Evolutionary conservation across 148 eudicot species (phyloP), one percentile per base, ranked within the genome.

Genomic region (Pouteria glomerata): DNA sequence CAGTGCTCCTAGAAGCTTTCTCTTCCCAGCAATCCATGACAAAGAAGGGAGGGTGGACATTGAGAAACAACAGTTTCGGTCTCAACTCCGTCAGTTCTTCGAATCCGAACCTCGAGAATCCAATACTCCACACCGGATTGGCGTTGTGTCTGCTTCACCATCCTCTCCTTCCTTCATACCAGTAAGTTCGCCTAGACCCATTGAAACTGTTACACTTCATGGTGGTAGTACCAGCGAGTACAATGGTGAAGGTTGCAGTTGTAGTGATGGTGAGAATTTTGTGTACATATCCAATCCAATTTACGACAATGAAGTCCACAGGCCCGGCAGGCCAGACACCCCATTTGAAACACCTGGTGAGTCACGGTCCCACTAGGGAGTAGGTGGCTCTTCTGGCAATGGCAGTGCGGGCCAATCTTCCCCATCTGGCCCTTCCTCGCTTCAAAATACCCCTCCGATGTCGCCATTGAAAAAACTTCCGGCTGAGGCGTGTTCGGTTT

Each of bases 281-380:
- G 81, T 92, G 45, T 90, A 85, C 85, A 90, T 92, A 15, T 92
- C 87, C 2, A 92, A 92, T 60, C 98, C 98, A 24, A 85, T 92
- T 3, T 92, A 92, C 37, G 92, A 84, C 52, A 74, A 81, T 2
- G 83, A 74, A 2, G 70, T 8, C 37, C 59, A 56, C 37, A 39
- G 64, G 42, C 39, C 23, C 0, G 75, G 88, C 33, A 73, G 42
- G 52, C 59, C 19, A n/a, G 88, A 80, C 39, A 90, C 96, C 1
- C 96, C 98, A 6, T 93, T 82, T 48, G 93, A 84, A 77, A 93
- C 96, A 1, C 98, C 96, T 0, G 90, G 80, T 8, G 77, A 86
- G 34, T 93, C 96, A 6, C 98, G 93, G 24, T 88, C 97, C 0
- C 79, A 82, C 7, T 42, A 86, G 61, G 89, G 73, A 1, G 66